Evolutionary conservation across 2,329 filamentous ascomycete genomes (phyloP), one percentile per base, ranked within the genome.

Genomic region (Arthroderma uncinatum): DNA sequence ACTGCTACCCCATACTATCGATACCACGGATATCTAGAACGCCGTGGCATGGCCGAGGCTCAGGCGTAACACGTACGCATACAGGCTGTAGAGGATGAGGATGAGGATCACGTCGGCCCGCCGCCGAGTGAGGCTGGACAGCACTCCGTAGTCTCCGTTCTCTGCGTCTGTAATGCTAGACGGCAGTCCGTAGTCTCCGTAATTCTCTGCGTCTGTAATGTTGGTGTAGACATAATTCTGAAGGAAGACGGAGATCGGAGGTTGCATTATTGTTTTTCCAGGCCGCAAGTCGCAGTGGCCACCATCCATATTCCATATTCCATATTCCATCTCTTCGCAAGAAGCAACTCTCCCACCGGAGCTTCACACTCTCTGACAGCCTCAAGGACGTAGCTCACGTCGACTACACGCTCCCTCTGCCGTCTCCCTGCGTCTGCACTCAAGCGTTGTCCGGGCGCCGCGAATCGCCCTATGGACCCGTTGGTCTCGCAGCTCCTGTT

Each of bases 211-310:
- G n/a, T n/a, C n/a, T n/a, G n/a, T n/a, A n/a, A n/a, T n/a, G n/a
- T n/a, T n/a, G n/a, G n/a, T n/a, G n/a, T n/a, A n/a, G n/a, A n/a
- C n/a, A n/a, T n/a, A n/a, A n/a, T n/a, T n/a, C n/a, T n/a, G n/a
- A n/a, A n/a, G n/a, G n/a, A 25, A 4, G 23, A 30, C 47, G 47
- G 47, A 50, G 40, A 47, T 12, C 14, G 44, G n/a, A 50, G 47
- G 8, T 12, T 33, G 23, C 47, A 50, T 50, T 50, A 50, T 50
- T 50, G 47, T 50, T 50, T 50, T 50, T 50, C 47, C 47, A 9
- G 14, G 47, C 47, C 47, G 47, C 47, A 40, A n/a, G 39, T 40
- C 14, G 44, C 44, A 25, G 44, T 48, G 44, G 44, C 44, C 44
- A 48, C 44, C 44, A 48, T 14, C 40, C n/a, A 14, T 21, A 10